These are phyloP conservation scores for Sporisorium iseilematis-ciliati DNA, from an alignment of 1,284 basidiomycete genomes.

Conservation along the genomic window DNA sequence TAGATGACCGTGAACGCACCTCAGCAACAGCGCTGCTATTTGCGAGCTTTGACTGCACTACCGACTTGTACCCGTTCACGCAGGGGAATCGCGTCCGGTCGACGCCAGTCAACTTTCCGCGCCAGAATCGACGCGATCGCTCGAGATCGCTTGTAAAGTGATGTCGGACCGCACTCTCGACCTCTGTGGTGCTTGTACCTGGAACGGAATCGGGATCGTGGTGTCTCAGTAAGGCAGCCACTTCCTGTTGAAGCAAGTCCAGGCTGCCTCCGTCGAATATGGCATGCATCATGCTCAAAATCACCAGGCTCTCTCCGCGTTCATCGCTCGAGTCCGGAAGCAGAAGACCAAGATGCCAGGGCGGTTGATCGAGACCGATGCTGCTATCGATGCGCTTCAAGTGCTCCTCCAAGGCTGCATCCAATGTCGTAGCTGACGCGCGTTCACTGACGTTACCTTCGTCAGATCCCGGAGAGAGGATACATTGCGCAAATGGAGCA, in stretches of 20 bases:
- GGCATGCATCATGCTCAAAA: slow-evolving; percentile 28
- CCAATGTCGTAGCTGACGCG: neutral
- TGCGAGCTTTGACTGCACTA: neutral
- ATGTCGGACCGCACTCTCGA: slow-evolving; percentile 13
- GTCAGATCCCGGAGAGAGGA: slow-evolving; percentile 7
- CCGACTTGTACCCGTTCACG: slow-evolving; percentile 18
- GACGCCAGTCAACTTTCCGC: slow-evolving; percentile 9
- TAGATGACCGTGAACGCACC: slow-evolving; percentile 18
- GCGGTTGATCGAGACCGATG: slow-evolving; percentile 18
- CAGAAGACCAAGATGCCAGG: slow-evolving; percentile 21
- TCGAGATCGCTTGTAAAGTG: slow-evolving; percentile 19
- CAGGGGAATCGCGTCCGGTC: slow-evolving; percentile 15
- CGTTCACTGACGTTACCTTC: slow-evolving; percentile 5
- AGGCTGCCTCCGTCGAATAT: slow-evolving; percentile 37
- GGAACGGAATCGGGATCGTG: neutral
- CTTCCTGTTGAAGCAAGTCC: slow-evolving; percentile 17
- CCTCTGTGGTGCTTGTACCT: neutral
- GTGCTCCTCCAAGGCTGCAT: slow-evolving; percentile 5
- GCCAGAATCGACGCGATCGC: slow-evolving; percentile 19
- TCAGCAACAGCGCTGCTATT: slow-evolving; percentile 7
- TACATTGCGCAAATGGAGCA: slow-evolving; percentile 35
- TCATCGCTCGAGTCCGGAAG: neutral
- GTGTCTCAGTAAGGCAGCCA: neutral
- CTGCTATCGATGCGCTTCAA: slow-evolving; percentile 1
- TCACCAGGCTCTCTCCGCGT: slow-evolving; percentile 2